phyloP scores from a whole-genome alignment of 2,329 filamentous ascomycete genomes.

The Colletotrichum viniferum region DNA sequence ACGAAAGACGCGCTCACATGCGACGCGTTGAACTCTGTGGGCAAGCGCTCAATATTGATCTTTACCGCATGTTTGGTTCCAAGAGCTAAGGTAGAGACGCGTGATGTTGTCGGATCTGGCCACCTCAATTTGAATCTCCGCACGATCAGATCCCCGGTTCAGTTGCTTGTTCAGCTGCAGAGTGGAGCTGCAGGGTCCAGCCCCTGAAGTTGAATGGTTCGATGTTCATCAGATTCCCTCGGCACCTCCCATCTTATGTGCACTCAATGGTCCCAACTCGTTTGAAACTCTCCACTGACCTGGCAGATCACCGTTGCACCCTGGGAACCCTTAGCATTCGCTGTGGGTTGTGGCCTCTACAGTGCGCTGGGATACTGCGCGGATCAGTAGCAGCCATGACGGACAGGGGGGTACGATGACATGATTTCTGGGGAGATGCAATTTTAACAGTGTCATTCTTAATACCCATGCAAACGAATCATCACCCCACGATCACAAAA shows the following conservation, averaged over 20 bases:
- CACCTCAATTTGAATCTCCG: neutral
- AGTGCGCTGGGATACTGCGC: neutral
- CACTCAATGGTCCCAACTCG: neutral
- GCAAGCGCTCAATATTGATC: neutral
- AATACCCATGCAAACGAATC: neutral
- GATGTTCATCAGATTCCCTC: neutral
- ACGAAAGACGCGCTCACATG: neutral
- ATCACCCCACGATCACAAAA: neutral
- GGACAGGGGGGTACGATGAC: neutral
- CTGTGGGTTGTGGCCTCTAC: neutral
- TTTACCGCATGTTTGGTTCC: neutral
- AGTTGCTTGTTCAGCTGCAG: neutral
- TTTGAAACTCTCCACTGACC: rapidly evolving
- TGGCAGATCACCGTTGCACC: neutral
- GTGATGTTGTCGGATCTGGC: neutral
- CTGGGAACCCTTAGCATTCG: neutral
- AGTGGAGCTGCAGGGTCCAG: neutral
- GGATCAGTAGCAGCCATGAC: neutral
- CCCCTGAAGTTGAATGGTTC: neutral
- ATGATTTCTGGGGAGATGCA: neutral
- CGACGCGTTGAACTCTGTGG: neutral
- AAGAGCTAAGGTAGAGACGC: neutral
- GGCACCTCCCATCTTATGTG: neutral
- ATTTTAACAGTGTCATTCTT: neutral
- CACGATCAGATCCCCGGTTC: neutral